A percentile compares a stretch with the other conserved stretches of the same genome.
Evolutionary conservation across 2,329 filamentous ascomycete species (phyloP).

Genomic region (Neofusicoccum ribis): DNA sequence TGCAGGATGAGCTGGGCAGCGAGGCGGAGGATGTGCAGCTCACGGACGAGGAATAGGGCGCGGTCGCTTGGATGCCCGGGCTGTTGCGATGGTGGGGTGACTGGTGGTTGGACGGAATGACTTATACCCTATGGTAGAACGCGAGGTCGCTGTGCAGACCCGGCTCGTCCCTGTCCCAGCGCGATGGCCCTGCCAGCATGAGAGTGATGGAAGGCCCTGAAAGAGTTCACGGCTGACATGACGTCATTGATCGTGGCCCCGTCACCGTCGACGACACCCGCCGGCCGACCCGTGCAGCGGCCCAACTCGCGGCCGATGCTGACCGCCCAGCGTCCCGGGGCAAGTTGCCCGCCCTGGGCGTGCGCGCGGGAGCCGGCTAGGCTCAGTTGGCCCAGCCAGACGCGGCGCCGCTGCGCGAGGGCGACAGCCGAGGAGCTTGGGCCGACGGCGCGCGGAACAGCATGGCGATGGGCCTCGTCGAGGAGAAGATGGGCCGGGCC

Average conservation of each 20-base stretch:
- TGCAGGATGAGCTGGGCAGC: conserved; percentile 19
- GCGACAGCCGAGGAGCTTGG: background rate
- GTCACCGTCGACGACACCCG: no score
- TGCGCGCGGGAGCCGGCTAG: background rate
- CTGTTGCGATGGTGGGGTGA: background rate
- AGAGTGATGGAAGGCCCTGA: background rate
- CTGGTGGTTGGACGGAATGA: background rate
- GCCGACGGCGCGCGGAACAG: background rate
- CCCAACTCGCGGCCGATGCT: background rate
- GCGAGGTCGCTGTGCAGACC: background rate
- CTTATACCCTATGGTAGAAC: conserved; percentile 5
- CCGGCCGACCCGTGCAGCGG: no score
- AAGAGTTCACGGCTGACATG: background rate
- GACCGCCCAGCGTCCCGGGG: background rate
- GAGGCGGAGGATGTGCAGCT: conserved; percentile 21
- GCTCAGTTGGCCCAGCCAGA: no score
- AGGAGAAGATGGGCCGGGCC: background rate
- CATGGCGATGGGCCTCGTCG: background rate
- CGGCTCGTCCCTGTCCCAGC: no score
- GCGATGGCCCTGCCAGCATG: background rate
- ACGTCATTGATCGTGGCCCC: background rate
- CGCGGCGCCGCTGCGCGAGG: no score
- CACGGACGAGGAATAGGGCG: conserved; percentile 1
- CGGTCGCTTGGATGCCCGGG: background rate
- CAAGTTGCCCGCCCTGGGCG: background rate